A percentile compares a stretch with the other conserved stretches of the same genome.
These are phyloP conservation scores for Ogataea ganodermae DNA, from an alignment of 805 yeast genomes.

Conservation along the genomic window DNA sequence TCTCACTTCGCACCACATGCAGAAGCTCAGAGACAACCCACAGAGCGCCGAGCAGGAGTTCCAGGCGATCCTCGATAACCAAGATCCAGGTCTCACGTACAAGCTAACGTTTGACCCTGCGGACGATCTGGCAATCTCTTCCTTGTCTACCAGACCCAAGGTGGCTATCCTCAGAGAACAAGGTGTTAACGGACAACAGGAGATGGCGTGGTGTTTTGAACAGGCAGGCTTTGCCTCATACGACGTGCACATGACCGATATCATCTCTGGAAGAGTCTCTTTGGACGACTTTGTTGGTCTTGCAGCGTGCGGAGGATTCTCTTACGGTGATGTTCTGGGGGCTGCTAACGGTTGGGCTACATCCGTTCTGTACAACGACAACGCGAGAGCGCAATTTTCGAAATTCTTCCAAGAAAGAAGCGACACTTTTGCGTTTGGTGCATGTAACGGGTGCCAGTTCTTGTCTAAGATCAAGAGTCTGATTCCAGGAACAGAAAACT, in stretches of 20 bases:
- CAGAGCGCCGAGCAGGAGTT: conserved; percentile 85
- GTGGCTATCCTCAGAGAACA: conserved; percentile 98
- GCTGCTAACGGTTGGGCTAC: conserved; percentile 99
- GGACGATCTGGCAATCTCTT: conserved; percentile 46
- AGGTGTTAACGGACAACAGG: conserved; percentile 97
- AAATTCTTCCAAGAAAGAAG: conserved; percentile 81
- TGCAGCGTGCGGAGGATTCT: conserved; percentile 99
- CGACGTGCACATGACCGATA: conserved; percentile 96
- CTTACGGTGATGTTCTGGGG: conserved; percentile 97
- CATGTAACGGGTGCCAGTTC: conserved; percentile 98
- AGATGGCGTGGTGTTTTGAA: conserved; percentile 96
- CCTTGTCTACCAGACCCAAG: conserved; percentile 58
- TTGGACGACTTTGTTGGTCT: conserved; percentile 84
- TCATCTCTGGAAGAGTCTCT: conserved; percentile 68
- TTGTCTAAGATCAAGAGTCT: conserved; percentile 79
- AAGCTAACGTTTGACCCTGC: conserved; percentile 69
- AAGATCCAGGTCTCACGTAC: conserved; percentile 87
- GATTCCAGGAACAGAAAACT: conserved; percentile 90
- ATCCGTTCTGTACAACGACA: conserved; percentile 82
- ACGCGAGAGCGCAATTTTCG: conserved; percentile 72
- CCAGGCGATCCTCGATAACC: conserved; percentile 69
- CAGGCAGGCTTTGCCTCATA: conserved; percentile 93
- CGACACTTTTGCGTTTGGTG: conserved; percentile 96
- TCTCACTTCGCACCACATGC: conserved; percentile 85
- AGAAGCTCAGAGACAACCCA: conserved; percentile 93